Base-by-base conservation (phyloP, 306 rosid species). In the Citrullus amarus region DNA sequence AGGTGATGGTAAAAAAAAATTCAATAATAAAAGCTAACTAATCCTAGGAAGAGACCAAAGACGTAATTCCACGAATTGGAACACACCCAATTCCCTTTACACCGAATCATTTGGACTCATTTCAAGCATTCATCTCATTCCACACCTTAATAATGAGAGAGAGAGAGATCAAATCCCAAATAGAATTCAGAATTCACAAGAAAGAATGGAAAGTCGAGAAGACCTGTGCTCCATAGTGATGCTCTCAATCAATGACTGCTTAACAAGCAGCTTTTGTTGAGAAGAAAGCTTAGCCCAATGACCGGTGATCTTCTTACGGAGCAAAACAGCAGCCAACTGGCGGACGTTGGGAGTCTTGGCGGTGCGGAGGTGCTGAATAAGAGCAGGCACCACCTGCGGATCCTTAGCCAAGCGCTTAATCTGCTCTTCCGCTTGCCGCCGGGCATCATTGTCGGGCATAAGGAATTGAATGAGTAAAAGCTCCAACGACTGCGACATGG, bases 401-500 rank as follows among this genome's bases (percentile, higher is more conserved):
- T 92, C 99, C 86, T 95, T 95, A 0, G 99, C 88, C 34, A 92
- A 84, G 0, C 97, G 93, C 93, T 96, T 96, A 16, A 92, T 96
- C 86, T 96, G 98, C 82, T 92, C 98, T 81, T 96, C 98, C 0
- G 99, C 99, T 36, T 92, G 99, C 81, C 99, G 93, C n/a, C 99
- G 88, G 4, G 98, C 99, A 56, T 92, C 98, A 80, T 96, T 96
- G 80, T 96, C 99, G 9, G 98, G 99, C 99, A 96, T 96, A 65
- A 92, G 78, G 86, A 96, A 96, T 56, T 96, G 98, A 81, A 96
- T 96, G 46, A 96, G 87, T 82, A 96, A 61, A 2, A 96, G 91
- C 89, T 92, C 99, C 63, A 96, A 81, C 8, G 99, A 96, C 83
- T 96, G 99, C 78, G 99, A 88, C 99, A 96, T 87, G 55, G 56